A percentile compares a stretch with the other conserved stretches of the same genome.
Evolutionary conservation across 139 green algal species (phyloP).

Genomic region (Deuterostichococcus epilithicus): DNA sequence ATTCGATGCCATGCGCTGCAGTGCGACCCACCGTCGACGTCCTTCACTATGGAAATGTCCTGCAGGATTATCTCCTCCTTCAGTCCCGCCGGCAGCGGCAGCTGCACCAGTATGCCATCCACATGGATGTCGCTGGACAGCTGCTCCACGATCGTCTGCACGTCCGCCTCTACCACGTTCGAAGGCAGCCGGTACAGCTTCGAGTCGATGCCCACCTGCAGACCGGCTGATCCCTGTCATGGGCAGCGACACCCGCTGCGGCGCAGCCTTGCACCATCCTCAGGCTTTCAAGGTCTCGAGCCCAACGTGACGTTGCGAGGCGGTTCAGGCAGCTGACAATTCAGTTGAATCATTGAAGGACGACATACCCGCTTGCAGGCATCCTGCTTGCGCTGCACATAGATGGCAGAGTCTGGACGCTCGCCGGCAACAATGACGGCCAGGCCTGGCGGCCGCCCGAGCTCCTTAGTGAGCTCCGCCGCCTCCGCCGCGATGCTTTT

Average conservation of each 20-base stretch:
- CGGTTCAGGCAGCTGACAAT: too few relatives aligned
- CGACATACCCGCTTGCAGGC: slow-evolving; percentile 54
- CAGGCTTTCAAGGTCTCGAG: too few relatives aligned
- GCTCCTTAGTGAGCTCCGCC: slow-evolving; percentile 2
- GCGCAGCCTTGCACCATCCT: neutral
- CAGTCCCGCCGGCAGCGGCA: slow-evolving; percentile 92
- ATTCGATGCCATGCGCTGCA: too few relatives aligned
- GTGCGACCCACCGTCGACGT: slow-evolving; percentile 87
- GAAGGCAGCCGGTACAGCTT: slow-evolving; percentile 32
- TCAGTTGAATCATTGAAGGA: too few relatives aligned
- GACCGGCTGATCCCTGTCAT: neutral
- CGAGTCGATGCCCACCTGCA: slow-evolving; percentile 40
- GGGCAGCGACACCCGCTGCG: neutral
- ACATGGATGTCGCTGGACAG: slow-evolving; percentile 79
- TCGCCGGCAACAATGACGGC: slow-evolving; percentile 89
- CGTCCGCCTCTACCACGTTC: slow-evolving; percentile 18
- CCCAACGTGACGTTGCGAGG: too few relatives aligned
- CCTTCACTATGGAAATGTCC: slow-evolving; percentile 79
- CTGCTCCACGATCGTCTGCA: slow-evolving; percentile 43
- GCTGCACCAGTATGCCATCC: slow-evolving; percentile 96
- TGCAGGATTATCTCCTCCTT: slow-evolving; percentile 83
- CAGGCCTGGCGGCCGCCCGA: slow-evolving; percentile 58
- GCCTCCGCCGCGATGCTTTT: neutral
- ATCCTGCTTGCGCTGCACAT: slow-evolving; percentile 91
- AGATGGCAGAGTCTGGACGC: slow-evolving; percentile 87